Conservation (phyloP, 495 filamentous ascomycete genomes). For the Neurospora sp. region DNA sequence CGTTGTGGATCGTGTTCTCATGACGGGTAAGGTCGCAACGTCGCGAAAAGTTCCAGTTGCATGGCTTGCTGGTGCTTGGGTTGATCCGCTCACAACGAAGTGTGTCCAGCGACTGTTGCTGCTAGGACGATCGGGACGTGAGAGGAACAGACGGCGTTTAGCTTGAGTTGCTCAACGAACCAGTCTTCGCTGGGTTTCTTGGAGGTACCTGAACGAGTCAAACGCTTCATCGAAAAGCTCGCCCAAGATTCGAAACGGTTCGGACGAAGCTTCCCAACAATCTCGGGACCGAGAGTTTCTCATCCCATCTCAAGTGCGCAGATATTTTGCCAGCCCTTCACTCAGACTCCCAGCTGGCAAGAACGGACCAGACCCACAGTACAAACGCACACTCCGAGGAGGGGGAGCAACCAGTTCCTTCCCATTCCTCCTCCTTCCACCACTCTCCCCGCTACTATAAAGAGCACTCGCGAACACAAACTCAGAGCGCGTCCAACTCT, state of each 20-base stretch:
- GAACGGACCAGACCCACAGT: not conserved
- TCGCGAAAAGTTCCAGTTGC: conserved; percentile 92
- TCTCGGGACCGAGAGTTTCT: not conserved
- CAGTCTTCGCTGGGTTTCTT: not conserved
- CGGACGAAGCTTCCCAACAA: not conserved
- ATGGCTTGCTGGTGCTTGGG: conserved; percentile 90
- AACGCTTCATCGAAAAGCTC: not conserved
- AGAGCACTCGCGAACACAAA: not conserved
- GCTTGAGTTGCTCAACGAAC: not conserved
- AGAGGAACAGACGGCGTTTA: not conserved
- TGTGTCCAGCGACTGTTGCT: no score
- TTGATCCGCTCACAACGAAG: conserved; percentile 77
- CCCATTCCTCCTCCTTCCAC: not conserved
- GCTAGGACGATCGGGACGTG: no score
- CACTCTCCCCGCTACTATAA: not conserved
- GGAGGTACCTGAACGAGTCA: not conserved
- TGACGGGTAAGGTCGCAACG: conserved; percentile 96
- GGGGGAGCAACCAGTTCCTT: not conserved
- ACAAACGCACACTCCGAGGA: not conserved
- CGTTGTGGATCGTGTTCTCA: conserved; percentile 96
- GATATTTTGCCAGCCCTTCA: not conserved
- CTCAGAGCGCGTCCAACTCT: not conserved
- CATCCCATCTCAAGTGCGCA: not conserved
- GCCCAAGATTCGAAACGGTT: not conserved
- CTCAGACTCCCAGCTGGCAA: not conserved